Conservation (phyloP, 441 rosid species). For the Populus hybrid region DNA sequence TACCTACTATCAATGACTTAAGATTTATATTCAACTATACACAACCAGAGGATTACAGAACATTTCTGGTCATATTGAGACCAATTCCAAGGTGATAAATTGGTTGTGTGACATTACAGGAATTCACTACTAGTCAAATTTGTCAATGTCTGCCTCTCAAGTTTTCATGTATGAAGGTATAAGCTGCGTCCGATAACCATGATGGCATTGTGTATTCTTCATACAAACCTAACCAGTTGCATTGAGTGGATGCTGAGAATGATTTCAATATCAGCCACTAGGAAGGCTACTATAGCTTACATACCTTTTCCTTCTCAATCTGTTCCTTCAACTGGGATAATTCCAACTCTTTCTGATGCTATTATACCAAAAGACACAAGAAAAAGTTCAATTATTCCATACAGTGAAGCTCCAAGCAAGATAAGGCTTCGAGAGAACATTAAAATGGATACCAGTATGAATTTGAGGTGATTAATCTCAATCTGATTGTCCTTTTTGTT, state of each 20-base stretch:
- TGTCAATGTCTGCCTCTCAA: too few species aligned
- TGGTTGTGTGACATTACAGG: not conserved
- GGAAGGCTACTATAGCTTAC: conserved; percentile 12
- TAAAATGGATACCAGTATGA: conserved; percentile 60
- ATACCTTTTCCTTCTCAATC: conserved; percentile 82
- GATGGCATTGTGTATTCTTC: not conserved
- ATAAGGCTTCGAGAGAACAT: conserved; percentile 8
- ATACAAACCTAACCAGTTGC: not conserved
- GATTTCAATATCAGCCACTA: not conserved
- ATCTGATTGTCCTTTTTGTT: conserved; percentile 40
- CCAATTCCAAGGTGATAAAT: not conserved
- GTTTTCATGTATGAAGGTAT: not conserved
- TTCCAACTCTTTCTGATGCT: conserved; percentile 85
- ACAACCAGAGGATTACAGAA: too few species aligned
- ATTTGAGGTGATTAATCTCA: conserved; percentile 62
- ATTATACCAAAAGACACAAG: conserved; percentile 28
- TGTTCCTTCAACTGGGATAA: conserved; percentile 68
- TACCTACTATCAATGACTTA: not conserved
- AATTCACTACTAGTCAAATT: not conserved
- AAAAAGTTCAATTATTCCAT: conserved; percentile 13
- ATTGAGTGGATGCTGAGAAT: not conserved
- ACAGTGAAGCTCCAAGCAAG: conserved; percentile 13
- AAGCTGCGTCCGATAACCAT: not conserved
- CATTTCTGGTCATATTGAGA: too few species aligned
- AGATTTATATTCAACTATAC: not conserved